Base-by-base conservation (phyloP, 2,329 filamentous ascomycete genomes). In the Fusarium sp. region DNA sequence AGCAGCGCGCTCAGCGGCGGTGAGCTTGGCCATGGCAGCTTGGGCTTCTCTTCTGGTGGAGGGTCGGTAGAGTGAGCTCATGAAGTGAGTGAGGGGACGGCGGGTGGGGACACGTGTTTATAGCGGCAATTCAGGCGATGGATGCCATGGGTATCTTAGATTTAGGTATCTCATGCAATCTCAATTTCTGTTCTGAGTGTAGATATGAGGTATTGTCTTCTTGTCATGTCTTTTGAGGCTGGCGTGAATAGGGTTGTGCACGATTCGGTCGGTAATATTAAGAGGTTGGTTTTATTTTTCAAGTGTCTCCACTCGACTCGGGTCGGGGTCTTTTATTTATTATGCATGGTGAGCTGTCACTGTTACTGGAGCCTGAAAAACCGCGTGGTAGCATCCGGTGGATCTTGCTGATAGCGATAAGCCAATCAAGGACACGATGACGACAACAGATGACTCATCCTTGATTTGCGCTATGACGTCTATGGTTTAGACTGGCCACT, bases 11-110 rank as follows among this genome's bases (percentile, higher is more conserved):
- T 70, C 66, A 11, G 67, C 59, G 41, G 58, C 66, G 36, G 66
- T 65, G 44, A 70, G 67, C 67, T 65, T 70, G 36, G 67, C 66
- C 36, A 62, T 65, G 28, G 59, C 59, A 48, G 67, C 67, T 62
- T 65, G 51, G 36, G 67, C 67, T 54, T 67, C 30, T 42, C 50
- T 51, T 45, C 55, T 70, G 38, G 42, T 65, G 34, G 67, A 70
- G 36, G 67, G 67, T 62, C 67, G 51, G 58, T 70, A 70, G 26
- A 70, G 62, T 44, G 66, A 65, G 67, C 67, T 70, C 67, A 70
- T 70, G 51, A 51, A 45, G 50, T 61, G 62, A 61, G n/a, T 45
- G 44, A 45, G 51, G 55, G 55, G 20, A 26, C n/a, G 32, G 41
- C n/a, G 32, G 41, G 42, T 30, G 41, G 56, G 30, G 30, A 24